These are phyloP conservation scores for Kodamaea anthophila DNA, from an alignment of 1,139 yeast species.

Conservation along the genomic window DNA sequence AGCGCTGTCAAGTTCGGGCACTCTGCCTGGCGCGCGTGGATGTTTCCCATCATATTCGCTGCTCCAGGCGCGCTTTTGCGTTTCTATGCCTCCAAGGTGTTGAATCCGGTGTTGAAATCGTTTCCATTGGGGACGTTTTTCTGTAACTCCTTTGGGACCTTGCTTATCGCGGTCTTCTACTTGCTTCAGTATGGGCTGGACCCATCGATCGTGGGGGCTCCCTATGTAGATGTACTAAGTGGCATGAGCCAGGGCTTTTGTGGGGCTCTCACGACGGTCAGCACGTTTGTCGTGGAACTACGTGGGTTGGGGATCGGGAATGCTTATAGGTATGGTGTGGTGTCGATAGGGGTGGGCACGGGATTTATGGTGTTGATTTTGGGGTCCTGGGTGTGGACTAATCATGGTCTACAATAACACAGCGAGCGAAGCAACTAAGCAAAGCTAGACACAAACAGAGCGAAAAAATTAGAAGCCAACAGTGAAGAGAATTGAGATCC, in stretches of 20 bases:
- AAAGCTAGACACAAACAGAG: too few relatives aligned
- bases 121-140: constrained; percentile 74
- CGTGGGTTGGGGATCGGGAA: constrained; percentile 26
- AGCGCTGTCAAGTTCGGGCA: constrained; percentile 26
- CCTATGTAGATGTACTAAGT: constrained; percentile 33
- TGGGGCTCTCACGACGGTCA: constrained; percentile 71
- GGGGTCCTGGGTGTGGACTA: too few relatives aligned
- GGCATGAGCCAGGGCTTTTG: constrained; percentile 70
- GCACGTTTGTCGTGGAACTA: constrained; percentile 70
- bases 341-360: too few relatives aligned
- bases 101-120: constrained; percentile 35
- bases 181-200: constrained; percentile 16
- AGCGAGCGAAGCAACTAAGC: too few relatives aligned
- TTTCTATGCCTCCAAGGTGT: constrained; percentile 43
- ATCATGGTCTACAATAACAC: too few relatives aligned
- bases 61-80: constrained; percentile 64
- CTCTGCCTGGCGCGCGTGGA: constrained; percentile 57
- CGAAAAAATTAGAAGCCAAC: too few relatives aligned
- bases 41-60: constrained; percentile 50
- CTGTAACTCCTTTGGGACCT: constrained; percentile 58
- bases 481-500: too few relatives aligned
- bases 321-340: constrained; percentile 36
- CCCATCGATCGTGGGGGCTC: constrained; percentile 7
- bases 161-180: constrained; percentile 49
- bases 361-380: too few relatives aligned